Conservation (phyloP, 768 basidiomycete species). For the Hericium coralloides region DNA sequence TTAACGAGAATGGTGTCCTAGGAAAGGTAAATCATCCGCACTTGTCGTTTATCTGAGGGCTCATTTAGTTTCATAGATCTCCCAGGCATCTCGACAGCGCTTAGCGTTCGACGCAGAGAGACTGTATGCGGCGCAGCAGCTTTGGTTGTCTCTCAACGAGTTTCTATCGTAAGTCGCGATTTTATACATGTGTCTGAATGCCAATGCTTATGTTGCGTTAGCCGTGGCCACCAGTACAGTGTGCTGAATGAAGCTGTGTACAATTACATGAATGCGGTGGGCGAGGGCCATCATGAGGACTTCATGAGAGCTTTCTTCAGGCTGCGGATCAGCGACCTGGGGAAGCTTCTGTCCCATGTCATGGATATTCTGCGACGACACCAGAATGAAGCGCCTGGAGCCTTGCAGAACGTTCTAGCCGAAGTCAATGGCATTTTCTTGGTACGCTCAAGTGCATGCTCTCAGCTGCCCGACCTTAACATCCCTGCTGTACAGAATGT, state of each 20-base stretch:
- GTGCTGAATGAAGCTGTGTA: conserved; percentile 66
- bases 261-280: conserved; percentile 52
- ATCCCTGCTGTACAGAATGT: conserved; percentile 44
- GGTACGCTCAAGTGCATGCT: conserved; percentile 31
- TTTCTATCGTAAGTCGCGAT: conserved; percentile 42
- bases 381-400: conserved; percentile 35
- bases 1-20: conserved; percentile 78
- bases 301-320: conserved; percentile 81
- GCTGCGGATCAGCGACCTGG: conserved; percentile 55
- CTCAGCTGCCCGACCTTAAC: background rate
- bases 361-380: conserved; percentile 36
- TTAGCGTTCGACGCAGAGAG: conserved; percentile 83
- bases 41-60: background rate
- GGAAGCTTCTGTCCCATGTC: conserved; percentile 55
- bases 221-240: conserved; percentile 46
- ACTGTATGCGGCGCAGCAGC: conserved; percentile 66
- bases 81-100: conserved; percentile 66
- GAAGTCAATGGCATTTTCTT: conserved; percentile 65
- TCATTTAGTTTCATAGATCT: conserved; percentile 46
- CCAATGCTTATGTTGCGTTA: conserved; percentile 17
- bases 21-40: conserved; percentile 44
- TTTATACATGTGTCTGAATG: background rate
- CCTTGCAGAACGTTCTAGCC: conserved; percentile 37
- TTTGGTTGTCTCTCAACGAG: conserved; percentile 76
- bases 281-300: conserved; percentile 59